Conservation (phyloP, 2,329 filamentous ascomycete genomes). For the Diaporthe amygdali region DNA sequence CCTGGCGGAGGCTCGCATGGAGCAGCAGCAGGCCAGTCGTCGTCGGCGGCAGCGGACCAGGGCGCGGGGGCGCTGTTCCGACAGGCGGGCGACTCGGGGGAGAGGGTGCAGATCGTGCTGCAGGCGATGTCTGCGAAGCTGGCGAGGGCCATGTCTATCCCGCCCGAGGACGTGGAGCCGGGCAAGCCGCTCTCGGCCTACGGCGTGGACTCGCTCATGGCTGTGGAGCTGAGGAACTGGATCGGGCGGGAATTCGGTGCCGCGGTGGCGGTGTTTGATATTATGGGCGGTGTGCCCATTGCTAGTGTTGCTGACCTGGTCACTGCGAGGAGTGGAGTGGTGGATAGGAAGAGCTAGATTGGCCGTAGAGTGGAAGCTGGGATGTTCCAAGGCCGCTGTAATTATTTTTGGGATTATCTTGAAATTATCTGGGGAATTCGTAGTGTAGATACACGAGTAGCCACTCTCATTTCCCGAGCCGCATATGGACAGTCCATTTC, state of each 20-base stretch:
- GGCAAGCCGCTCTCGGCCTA: conserved; percentile 36
- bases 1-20: not conserved
- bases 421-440: not conserved
- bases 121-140: conserved; percentile 36
- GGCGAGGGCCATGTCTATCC: conserved; percentile 37
- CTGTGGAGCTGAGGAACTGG: conserved; percentile 50
- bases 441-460: not conserved
- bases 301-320: conserved; percentile 3
- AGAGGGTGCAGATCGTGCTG: conserved; percentile 27
- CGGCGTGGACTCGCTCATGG: conserved; percentile 48
- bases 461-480: not conserved
- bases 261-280: conserved; percentile 42
- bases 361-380: not conserved
- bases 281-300: conserved; percentile 33
- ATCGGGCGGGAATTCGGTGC: conserved; percentile 39
- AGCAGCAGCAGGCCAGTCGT: not conserved
- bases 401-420: not conserved
- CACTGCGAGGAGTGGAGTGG: conserved; percentile 11
- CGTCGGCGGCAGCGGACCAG: conserved; percentile 15
- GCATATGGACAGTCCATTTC: not conserved
- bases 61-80: conserved; percentile 25
- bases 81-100: conserved; percentile 5
- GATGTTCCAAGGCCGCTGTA: not conserved
- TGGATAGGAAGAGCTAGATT: not conserved
- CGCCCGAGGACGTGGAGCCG: conserved; percentile 35